Base-by-base conservation (phyloP, 331 rosid species). In the Erythrophleum ivorense region DNA sequence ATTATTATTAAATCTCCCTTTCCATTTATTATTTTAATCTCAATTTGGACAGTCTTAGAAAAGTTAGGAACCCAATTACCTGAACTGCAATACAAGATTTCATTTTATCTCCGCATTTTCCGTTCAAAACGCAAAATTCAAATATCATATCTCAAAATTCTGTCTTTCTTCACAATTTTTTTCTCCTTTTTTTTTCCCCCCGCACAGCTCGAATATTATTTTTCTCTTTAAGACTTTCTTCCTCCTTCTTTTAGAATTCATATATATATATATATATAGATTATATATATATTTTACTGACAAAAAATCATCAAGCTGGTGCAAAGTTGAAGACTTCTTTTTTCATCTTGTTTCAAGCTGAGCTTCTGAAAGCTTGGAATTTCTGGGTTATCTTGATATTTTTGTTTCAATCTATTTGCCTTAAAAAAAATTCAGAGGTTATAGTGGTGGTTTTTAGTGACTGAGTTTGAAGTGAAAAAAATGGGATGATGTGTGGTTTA, bases 41-140 rank as follows among this genome's bases (percentile, higher is more conserved):
- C 86, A 82, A 89, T 90, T 90, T 89, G 87, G 92, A 86, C 91
- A 84, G 83, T 85, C 91, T 79, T 60, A 81, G 74, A 76, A 92
- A 89, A 90, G 94, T 90, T 90, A 84, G 89, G 89, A 88, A 79
- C 82, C 89, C 89, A 91, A 89, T 91, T 91, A 89, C 88, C 91
- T 84, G 77, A 79, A 84, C 91, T 84, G 84, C 86, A 88, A 87
- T 88, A 86, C 87, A 82, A 80, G 72, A 60, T 81, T 88, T 89
- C 91, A 86, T 88, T 84, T 88, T 85, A 89, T 88, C 89, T 87
- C 8, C 48, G 52, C 86, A 85, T 75, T 88, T 88, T 92, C 84
- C 89, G 85, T 83, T 85, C 88, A 82, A 88, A 87, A 82, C 88
- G 77, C 82, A 81, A 87, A 81, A 68, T 62, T 68, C 78, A 74